Percentiles rank a stretch among this genome's conserved stretches.
Conservation (phyloP, 1,284 basidiomycete genomes). For the Rhodotorula sp. region DNA sequence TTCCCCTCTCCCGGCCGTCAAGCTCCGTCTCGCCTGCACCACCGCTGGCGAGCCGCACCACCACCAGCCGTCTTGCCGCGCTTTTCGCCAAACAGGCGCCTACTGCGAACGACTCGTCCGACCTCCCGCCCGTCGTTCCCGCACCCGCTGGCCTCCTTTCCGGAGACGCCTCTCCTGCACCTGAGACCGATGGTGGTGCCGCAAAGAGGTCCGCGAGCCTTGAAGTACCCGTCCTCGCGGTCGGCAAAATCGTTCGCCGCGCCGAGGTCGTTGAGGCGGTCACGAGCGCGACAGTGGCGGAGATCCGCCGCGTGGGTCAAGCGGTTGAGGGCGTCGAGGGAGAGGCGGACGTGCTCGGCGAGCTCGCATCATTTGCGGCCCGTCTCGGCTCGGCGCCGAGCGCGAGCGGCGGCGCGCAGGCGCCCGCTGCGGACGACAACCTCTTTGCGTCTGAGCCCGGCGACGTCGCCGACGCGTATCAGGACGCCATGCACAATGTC, state of each 20-base stretch:
- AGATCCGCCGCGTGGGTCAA: background rate
- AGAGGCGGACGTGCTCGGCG: slow-evolving; percentile 8
- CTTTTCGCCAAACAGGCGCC: slow-evolving; percentile 32
- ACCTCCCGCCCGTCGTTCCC: slow-evolving; percentile 19
- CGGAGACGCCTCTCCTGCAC: background rate
- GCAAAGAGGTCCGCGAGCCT: background rate
- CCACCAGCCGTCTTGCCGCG: slow-evolving; percentile 39
- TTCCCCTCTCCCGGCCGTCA: slow-evolving; percentile 12
- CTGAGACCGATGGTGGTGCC: no score
- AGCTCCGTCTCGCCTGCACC: background rate
- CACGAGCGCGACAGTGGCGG: background rate
- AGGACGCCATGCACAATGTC: slow-evolving; percentile 25
- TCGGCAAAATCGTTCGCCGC: slow-evolving; percentile 23
- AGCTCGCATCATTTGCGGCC: slow-evolving; percentile 20
- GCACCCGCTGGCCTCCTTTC: slow-evolving; percentile 16
- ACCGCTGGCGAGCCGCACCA: slow-evolving; percentile 10
- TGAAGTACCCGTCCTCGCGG: slow-evolving; percentile 29
- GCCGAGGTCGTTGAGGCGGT: slow-evolving; percentile 23
- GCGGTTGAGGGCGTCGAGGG: slow-evolving; percentile 13
- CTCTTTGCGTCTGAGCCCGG: background rate
- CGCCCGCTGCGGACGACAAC: background rate
- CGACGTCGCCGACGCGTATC: slow-evolving; percentile 23
- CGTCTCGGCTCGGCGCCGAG: slow-evolving; percentile 17
- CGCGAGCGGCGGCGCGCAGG: background rate
- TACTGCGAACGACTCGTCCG: background rate